Base-by-base conservation (phyloP, 2,329 filamentous ascomycete species). In the Acephala macrosclerotiorum region DNA sequence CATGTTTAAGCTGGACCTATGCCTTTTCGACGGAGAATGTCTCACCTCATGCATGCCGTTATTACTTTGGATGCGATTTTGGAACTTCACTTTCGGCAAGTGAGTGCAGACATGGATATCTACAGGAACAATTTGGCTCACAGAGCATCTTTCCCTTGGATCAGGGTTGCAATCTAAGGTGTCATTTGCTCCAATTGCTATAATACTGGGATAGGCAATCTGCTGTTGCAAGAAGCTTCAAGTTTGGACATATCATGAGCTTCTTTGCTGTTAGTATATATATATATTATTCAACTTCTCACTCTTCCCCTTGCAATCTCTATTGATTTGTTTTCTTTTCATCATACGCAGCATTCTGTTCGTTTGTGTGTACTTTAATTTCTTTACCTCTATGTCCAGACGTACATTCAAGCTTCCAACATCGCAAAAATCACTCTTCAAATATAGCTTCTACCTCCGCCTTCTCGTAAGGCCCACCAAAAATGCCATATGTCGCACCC, bases 221-320 rank as follows among this genome's bases (percentile, higher is more conserved):
- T 29, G 22, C 5, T 29, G 22, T 53, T 53, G 49, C 26, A 53
- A 29, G 11, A 16, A 53, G 49, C 49, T 53, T 25, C 49, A 53
- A 53, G 49, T 53, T 33, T 53, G 49, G 49, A 53, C 22, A 49
- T 25, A 7, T 49, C 22, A 51, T 26, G 49, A 33, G 49, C 25
- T 16, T 42, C 38, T 8, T 29, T 18, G 4, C 25, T 29, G 4
- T 1, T 33, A 29, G 12, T 53, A 53, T 12, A 49, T 20, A 29
- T 53, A 53, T 33, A 53, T 53, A n/a, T 14, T 33, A 53, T 53
- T 8, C 12, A 5, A 7, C 18, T 47, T 18, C n/a, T 22, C 16
- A 9, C 9, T 20, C 45, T 42, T 18, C 14, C 14, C 7, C 16
- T 18, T 16, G 6, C n/a, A 18, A 16, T 42, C 40, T n/a, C n/a